Evolutionary conservation across 768 basidiomycete genomes (phyloP).

Genomic region (Suillus cothurnatus): DNA sequence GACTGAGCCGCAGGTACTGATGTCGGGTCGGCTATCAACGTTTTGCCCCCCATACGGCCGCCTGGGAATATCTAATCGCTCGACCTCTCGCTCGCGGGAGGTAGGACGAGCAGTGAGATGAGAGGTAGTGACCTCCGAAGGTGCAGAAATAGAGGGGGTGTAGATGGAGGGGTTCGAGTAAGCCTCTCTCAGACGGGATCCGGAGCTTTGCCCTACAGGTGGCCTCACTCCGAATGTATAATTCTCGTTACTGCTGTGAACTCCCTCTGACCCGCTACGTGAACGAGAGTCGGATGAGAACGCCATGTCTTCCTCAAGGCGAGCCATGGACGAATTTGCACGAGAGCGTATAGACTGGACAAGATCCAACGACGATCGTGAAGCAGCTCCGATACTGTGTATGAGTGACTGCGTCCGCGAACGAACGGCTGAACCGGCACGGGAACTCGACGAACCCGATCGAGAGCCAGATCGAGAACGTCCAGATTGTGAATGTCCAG

Average conservation of each 20-base stretch:
- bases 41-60: slow-evolving; percentile 19
- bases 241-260: slow-evolving; percentile 59
- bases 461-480: slow-evolving; percentile 29
- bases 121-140: slow-evolving; percentile 29
- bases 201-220: slow-evolving; percentile 10
- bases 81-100: slow-evolving; percentile 18
- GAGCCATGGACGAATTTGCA: slow-evolving; percentile 68
- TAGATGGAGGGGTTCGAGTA: slow-evolving; percentile 15
- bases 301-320: slow-evolving; percentile 58
- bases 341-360: slow-evolving; percentile 53
- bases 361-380: slow-evolving; percentile 60
- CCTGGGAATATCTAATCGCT: slow-evolving; percentile 30
- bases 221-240: slow-evolving; percentile 63
- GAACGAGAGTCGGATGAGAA: slow-evolving; percentile 38
- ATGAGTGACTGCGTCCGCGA: slow-evolving; percentile 68
- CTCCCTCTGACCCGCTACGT: slow-evolving; percentile 47
- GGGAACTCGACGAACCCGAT: slow-evolving; percentile 38
- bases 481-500: slow-evolving; percentile 38
- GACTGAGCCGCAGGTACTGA: slow-evolving; percentile 72
- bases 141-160: slow-evolving; percentile 24
- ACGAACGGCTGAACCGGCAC: slow-evolving; percentile 55
- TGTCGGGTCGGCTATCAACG: slow-evolving; percentile 52
- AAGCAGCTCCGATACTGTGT: slow-evolving; percentile 62
- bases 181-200: slow-evolving; percentile 20
- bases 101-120: slow-evolving; percentile 22